These are phyloP conservation scores for Solanum virginianum DNA, from an alignment of 257 asterid genomes.

Conservation along the genomic window DNA sequence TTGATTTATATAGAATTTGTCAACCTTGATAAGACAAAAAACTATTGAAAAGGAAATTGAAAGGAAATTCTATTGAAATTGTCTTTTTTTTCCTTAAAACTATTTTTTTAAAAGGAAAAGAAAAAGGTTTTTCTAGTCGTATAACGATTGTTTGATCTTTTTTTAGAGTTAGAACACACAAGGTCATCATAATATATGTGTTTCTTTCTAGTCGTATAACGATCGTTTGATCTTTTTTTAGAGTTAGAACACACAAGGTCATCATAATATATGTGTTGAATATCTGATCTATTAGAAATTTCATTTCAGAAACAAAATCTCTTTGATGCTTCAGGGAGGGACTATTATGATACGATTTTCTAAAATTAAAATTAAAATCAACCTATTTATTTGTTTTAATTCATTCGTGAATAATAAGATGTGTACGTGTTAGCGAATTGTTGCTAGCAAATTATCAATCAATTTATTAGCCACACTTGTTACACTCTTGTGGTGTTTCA, in stretches of 20 bases:
- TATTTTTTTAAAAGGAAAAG: too few relatives aligned
- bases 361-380: background rate
- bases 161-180: background rate
- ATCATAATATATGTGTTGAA: background rate
- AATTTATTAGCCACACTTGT: background rate
- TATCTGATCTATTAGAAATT: background rate
- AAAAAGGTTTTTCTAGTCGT: background rate
- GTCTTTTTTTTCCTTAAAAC: background rate
- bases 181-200: too few relatives aligned
- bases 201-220: background rate
- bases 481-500: background rate
- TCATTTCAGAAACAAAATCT: background rate
- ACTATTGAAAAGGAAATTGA: too few relatives aligned
- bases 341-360: too few relatives aligned
- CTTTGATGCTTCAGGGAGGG: background rate
- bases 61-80: background rate
- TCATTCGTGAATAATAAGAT: background rate
- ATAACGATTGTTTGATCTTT: background rate
- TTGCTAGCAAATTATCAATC: background rate
- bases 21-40: background rate
- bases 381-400: background rate
- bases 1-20: background rate
- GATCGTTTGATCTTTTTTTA: background rate
- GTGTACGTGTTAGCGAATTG: background rate
- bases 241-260: background rate